A percentile compares a stretch with the other conserved stretches of the same genome.
Conservation (phyloP, 2,329 filamentous ascomycete species). For the Diaporthe sp. region DNA sequence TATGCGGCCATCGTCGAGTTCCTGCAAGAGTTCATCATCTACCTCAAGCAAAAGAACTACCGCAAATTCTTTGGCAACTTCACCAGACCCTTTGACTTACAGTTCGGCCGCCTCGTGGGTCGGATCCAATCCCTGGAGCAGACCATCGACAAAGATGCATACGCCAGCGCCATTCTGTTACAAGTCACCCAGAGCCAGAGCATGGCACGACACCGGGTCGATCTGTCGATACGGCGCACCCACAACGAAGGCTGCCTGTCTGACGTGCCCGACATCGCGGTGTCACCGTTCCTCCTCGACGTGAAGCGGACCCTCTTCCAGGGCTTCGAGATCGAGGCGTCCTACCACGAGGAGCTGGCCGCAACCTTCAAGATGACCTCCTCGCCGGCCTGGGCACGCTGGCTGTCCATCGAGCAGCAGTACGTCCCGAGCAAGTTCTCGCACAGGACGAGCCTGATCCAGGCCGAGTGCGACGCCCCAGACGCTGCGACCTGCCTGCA, state of each 20-base stretch:
- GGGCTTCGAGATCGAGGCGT: conserved; percentile 43
- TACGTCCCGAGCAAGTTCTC: conserved; percentile 44
- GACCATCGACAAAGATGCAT: conserved; percentile 40
- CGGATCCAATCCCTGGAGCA: conserved; percentile 39
- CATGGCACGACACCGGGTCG: conserved; percentile 37
- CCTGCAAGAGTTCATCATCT: conserved; percentile 41
- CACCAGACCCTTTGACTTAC: conserved; percentile 39
- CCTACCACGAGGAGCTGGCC: conserved; percentile 45
- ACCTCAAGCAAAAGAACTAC: conserved; percentile 40
- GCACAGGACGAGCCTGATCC: conserved; percentile 41
- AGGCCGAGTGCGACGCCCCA: conserved; percentile 47
- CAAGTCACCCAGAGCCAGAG: conserved; percentile 39
- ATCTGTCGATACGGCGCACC: conserved; percentile 38
- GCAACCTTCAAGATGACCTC: conserved; percentile 45
- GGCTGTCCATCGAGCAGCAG: conserved; percentile 45
- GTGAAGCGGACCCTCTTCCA: conserved; percentile 44
- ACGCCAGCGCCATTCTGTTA: conserved; percentile 38
- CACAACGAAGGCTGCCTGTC: conserved; percentile 34
- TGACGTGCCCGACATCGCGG: not conserved
- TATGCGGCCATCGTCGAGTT: conserved; percentile 46
- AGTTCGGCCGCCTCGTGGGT: conserved; percentile 40
- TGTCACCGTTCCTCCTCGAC: conserved; percentile 35
- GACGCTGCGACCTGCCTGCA: conserved; percentile 46
- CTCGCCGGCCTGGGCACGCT: conserved; percentile 44
- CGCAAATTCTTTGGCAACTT: conserved; percentile 24